Percentiles rank a stretch among this genome's conserved stretches.
These are phyloP conservation scores for Neocallimastix lanati DNA, from an alignment of 192 early-diverging fungal genomes.

Conservation along the genomic window DNA sequence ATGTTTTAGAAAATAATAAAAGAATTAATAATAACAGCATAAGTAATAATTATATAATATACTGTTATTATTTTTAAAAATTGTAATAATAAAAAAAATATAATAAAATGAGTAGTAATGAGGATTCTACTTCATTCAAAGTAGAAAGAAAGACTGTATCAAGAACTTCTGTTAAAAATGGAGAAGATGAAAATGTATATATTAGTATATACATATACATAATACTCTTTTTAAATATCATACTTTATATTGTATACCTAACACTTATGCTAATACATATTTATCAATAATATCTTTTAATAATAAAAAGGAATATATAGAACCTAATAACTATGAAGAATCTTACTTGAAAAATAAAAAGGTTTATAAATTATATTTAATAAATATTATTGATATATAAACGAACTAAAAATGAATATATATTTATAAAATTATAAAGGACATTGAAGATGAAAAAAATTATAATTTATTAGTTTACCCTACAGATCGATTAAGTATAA, in stretches of 20 bases:
- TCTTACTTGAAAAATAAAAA: neutral
- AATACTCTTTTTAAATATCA: no score
- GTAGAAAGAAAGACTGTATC: neutral
- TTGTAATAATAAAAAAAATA: no score
- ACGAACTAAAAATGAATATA: neutral
- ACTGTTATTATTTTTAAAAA: no score
- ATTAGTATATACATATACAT: no score
- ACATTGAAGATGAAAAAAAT: neutral
- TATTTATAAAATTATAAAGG: neutral
- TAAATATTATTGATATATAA: neutral
- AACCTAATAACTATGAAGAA: neutral
- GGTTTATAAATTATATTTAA: neutral
- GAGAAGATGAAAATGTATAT: neutral
- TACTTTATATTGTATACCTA: no score
- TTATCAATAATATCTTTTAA: neutral
- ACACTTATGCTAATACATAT: no score
- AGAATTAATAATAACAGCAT: no score
- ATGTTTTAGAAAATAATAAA: no score
- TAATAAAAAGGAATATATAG: neutral
- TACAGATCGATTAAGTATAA: neutral
- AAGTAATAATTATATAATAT: no score
- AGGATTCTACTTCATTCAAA: neutral
- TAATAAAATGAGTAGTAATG: neutral
- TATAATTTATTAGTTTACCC: neutral
- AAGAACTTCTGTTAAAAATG: neutral